Base-by-base conservation (phyloP, 768 basidiomycete species). In the Rhizopogon rudus region DNA sequence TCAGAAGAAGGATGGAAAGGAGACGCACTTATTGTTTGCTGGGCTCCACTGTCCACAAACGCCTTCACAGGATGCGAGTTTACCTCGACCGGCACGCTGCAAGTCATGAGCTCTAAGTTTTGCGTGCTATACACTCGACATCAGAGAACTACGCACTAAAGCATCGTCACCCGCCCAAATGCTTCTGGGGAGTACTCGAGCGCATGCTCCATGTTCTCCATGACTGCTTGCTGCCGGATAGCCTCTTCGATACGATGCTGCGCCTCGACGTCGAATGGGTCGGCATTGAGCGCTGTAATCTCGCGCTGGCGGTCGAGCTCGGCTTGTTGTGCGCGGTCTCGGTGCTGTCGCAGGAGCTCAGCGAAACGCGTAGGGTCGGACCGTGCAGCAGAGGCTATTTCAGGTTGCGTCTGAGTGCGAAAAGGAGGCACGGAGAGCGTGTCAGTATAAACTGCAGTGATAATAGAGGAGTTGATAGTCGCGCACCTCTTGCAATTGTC, bases 21-120 rank as follows among this genome's bases (percentile, higher is more conserved):
- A 22, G 12, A 74, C 87, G 63, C 63, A 95, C 95, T 98, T 74
- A 98, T 98, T 1, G 96, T 99, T 59, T 84, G 84, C 65, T 99
- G 97, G 10, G 97, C 97, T 41, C 96, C 97, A 60, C 93, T 97
- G 68, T 99, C 97, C 42, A 99, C 97, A 62, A 99, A 99, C 0
- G 97, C 97, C 70, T 93, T 95, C 39, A 98, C 84, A 3, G 88
- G 88, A 57, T 80, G 78, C 1, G 88, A 87, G 65, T 99, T 99
- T 2, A 99, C 93, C 65, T 98, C 97, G 0, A 94, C 85, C 25
- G 87, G 82, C 59, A 98, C 90, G 63, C 91, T 95, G 40, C 31
- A 44, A 49, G 54, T 28, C 39, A 39, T 51, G 54, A 55, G 43
- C 43, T 28, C 52, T 13, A 37, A 37, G 35, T 37, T 12, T 13